Conservation (phyloP, 805 yeast species). For the Ogataea corticis region DNA sequence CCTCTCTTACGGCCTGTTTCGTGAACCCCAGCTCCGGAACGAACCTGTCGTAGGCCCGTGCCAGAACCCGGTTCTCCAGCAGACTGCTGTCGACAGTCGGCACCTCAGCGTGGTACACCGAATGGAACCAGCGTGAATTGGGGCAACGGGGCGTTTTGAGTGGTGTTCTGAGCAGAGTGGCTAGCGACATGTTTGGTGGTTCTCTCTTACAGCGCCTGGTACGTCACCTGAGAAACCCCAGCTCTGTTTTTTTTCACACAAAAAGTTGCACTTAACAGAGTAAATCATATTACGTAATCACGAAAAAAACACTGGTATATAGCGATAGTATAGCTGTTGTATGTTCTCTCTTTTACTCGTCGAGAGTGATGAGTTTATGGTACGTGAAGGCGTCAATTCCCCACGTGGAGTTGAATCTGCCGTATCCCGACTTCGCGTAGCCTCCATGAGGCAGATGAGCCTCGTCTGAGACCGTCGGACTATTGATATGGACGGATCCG, state of each 20-base stretch:
- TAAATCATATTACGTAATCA: neutral
- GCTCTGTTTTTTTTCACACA: too few species aligned
- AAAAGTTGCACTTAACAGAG: too few species aligned
- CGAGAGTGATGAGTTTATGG: conserved; percentile 41
- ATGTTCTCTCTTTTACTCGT: conserved; percentile 18
- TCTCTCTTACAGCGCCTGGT: too few species aligned
- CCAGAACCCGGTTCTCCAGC: conserved; percentile 41
- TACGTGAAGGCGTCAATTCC: conserved; percentile 44
- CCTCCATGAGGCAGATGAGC: conserved; percentile 47
- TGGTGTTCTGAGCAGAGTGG: neutral
- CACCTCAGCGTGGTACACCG: conserved; percentile 40
- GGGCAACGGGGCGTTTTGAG: too few species aligned
- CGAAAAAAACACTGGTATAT: neutral
- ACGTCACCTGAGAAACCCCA: too few species aligned
- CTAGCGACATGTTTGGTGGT: neutral
- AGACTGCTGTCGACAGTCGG: conserved; percentile 32
- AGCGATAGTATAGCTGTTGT: conserved; percentile 4
- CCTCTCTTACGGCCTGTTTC: conserved; percentile 41
- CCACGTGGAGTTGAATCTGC: conserved; percentile 46
- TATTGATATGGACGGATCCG: conserved; percentile 34
- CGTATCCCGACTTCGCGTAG: conserved; percentile 42
- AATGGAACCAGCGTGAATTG: conserved; percentile 35
- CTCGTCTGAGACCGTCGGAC: conserved; percentile 26
- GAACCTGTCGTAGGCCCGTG: conserved; percentile 30
- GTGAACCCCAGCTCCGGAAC: conserved; percentile 51